Evolutionary conservation across 768 basidiomycete species (phyloP).

Genomic region (Epithele typhae): DNA sequence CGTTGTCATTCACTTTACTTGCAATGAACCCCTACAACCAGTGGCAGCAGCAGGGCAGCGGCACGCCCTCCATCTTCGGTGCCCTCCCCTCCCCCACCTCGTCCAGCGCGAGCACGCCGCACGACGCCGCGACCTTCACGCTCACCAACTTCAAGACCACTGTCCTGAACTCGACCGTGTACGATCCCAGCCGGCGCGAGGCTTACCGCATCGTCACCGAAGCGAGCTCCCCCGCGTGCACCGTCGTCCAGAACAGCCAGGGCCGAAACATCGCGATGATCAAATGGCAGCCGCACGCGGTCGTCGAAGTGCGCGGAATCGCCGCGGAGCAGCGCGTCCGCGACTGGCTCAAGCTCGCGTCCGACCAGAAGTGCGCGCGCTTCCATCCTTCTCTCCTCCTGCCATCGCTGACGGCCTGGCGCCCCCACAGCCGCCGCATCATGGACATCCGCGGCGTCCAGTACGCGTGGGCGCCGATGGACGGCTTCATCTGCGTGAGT

Average conservation of each 20-base stretch:
- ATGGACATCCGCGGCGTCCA: constrained; percentile 48
- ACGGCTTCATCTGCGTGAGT: constrained; percentile 50
- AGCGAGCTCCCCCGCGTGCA: constrained; percentile 45
- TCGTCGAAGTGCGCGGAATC: constrained; percentile 51
- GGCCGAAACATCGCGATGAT: constrained; percentile 48
- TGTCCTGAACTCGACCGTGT: constrained; percentile 50
- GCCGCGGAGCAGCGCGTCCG: constrained; percentile 43
- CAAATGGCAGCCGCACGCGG: constrained; percentile 48
- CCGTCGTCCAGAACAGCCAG: constrained; percentile 46
- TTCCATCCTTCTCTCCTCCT: background rate
- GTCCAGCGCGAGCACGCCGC: constrained; percentile 19
- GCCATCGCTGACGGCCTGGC: background rate
- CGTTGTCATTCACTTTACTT: background rate
- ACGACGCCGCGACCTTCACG: constrained; percentile 37
- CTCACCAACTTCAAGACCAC: constrained; percentile 49
- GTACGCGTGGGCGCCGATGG: constrained; percentile 55
- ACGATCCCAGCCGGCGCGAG: constrained; percentile 45
- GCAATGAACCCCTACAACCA: constrained; percentile 24
- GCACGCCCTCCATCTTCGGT: constrained; percentile 53
- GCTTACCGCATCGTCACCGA: constrained; percentile 50
- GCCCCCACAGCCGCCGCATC: constrained; percentile 27
- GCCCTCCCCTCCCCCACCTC: constrained; percentile 49
- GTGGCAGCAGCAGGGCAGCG: constrained; percentile 16
- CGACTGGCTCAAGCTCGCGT: constrained; percentile 52
- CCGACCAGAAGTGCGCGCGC: constrained; percentile 38